phyloP scores from a whole-genome alignment of 2,329 filamentous ascomycete species.

The Cladosporium sp. region DNA sequence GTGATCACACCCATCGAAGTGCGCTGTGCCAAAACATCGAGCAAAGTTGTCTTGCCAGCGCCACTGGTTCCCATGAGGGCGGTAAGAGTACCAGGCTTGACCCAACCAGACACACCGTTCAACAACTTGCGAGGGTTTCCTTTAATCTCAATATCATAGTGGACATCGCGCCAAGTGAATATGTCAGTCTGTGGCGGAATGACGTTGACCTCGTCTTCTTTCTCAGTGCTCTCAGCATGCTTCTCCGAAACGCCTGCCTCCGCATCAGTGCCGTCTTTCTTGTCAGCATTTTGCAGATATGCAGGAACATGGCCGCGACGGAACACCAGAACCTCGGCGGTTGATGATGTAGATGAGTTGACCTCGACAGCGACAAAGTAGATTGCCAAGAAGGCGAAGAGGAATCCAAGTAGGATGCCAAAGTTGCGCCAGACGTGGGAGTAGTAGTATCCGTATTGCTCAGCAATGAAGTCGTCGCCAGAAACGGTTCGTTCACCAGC shows the following conservation, averaged over 20 bases:
- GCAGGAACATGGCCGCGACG: slow-evolving; percentile 44
- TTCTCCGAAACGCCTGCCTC: slow-evolving; percentile 36
- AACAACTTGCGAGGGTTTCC: slow-evolving; percentile 48
- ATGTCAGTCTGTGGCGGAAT: slow-evolving; percentile 47
- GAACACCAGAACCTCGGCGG: slow-evolving; percentile 70
- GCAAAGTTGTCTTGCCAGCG: slow-evolving; percentile 83
- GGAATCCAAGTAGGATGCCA: slow-evolving; percentile 65
- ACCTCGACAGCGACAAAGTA: slow-evolving; percentile 66
- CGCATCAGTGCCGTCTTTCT: slow-evolving; percentile 38
- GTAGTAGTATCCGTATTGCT: slow-evolving; percentile 42
- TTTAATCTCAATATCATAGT: slow-evolving; percentile 51
- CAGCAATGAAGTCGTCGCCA: slow-evolving; percentile 40
- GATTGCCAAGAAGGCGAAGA: slow-evolving; percentile 62
- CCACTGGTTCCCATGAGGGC: slow-evolving; percentile 57
- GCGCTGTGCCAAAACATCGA: slow-evolving; percentile 70
- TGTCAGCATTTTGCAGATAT: slow-evolving; percentile 37
- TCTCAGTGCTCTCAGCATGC: slow-evolving; percentile 25
- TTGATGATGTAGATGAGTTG: slow-evolving; percentile 63
- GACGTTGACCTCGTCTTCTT: slow-evolving; percentile 38
- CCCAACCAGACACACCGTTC: slow-evolving; percentile 50
- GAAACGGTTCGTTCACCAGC: slow-evolving; percentile 41
- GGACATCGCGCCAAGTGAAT: slow-evolving; percentile 55
- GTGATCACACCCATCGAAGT: slow-evolving; percentile 65
- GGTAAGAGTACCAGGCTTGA: slow-evolving; percentile 51
- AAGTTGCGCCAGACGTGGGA: slow-evolving; percentile 58